Evolutionary conservation across 768 basidiomycete species (phyloP).

Genomic region (Russula olivacea): DNA sequence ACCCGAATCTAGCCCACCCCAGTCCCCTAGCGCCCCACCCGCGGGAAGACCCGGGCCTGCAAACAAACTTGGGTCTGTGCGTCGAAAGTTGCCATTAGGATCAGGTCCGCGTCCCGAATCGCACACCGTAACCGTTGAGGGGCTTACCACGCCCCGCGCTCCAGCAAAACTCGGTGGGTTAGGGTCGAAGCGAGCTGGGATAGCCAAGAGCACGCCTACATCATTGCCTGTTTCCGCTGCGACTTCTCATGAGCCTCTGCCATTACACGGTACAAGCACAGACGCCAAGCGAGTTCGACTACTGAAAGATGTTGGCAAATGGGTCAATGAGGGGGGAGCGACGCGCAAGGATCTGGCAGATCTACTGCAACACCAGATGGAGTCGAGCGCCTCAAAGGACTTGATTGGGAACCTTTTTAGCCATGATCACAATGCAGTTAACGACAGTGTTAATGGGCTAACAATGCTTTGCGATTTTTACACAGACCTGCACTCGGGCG

Average conservation of each 20-base stretch:
- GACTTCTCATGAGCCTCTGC: slow-evolving; percentile 27
- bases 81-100: slow-evolving; percentile 65
- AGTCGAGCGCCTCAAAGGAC: slow-evolving; percentile 70
- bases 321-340: slow-evolving; percentile 82
- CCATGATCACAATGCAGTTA: slow-evolving; percentile 91
- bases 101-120: slow-evolving; percentile 45
- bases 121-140: slow-evolving; percentile 36
- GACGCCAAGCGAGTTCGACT: slow-evolving; percentile 64
- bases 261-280: slow-evolving; percentile 47
- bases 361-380: slow-evolving; percentile 86
- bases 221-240: slow-evolving; percentile 33
- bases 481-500: slow-evolving; percentile 47
- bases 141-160: slow-evolving; percentile 30
- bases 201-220: slow-evolving; percentile 32
- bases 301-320: slow-evolving; percentile 69
- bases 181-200: slow-evolving; percentile 41
- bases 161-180: slow-evolving; percentile 29
- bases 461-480: slow-evolving; percentile 72
- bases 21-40: slow-evolving; percentile 39
- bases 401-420: slow-evolving; percentile 79
- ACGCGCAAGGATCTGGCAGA: slow-evolving; percentile 86
- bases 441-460: slow-evolving; percentile 82
- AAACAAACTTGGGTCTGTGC: slow-evolving; percentile 56
- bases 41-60: slow-evolving; percentile 36
- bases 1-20: slow-evolving; percentile 38